phyloP scores from a whole-genome alignment of 2,329 filamentous ascomycete genomes.

The Apiospora phragmitis region DNA sequence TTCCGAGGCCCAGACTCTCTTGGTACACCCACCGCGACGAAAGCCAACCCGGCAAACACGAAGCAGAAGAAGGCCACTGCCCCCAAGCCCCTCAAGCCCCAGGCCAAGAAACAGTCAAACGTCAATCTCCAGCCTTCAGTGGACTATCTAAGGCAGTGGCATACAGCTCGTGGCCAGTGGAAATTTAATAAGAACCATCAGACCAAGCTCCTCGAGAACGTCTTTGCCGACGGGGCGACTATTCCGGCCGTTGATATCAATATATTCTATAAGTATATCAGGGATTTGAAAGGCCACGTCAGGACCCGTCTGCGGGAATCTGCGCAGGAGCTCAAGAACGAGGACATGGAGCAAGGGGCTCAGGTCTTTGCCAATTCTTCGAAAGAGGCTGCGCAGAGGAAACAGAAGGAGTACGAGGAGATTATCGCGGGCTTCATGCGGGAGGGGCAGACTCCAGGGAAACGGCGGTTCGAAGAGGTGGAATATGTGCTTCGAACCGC shows the following conservation, averaged over 20 bases:
- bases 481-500: constrained; percentile 51
- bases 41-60: constrained; percentile 18
- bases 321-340: constrained; percentile 61
- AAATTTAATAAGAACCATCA: constrained; percentile 97
- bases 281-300: constrained; percentile 74
- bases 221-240: constrained; percentile 68
- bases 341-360: constrained; percentile 52
- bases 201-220: constrained; percentile 79
- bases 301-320: constrained; percentile 68
- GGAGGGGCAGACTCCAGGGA: constrained; percentile 37
- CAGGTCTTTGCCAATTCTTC: constrained; percentile 51
- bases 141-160: constrained; percentile 76
- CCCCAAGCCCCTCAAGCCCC: constrained; percentile 25
- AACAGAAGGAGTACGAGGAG: constrained; percentile 56
- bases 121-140: constrained; percentile 65
- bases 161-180: constrained; percentile 71
- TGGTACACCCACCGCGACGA: constrained; percentile 19
- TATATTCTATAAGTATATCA: constrained; percentile 74
- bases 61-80: constrained; percentile 39
- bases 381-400: constrained; percentile 46
- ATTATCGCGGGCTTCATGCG: constrained; percentile 51
- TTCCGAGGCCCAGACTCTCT: constrained; percentile 20
- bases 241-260: constrained; percentile 71
- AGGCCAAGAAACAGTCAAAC: constrained; percentile 33
- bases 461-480: constrained; percentile 52